phyloP scores from a whole-genome alignment of 345 rosid species.

The Dovyalis caffra region DNA sequence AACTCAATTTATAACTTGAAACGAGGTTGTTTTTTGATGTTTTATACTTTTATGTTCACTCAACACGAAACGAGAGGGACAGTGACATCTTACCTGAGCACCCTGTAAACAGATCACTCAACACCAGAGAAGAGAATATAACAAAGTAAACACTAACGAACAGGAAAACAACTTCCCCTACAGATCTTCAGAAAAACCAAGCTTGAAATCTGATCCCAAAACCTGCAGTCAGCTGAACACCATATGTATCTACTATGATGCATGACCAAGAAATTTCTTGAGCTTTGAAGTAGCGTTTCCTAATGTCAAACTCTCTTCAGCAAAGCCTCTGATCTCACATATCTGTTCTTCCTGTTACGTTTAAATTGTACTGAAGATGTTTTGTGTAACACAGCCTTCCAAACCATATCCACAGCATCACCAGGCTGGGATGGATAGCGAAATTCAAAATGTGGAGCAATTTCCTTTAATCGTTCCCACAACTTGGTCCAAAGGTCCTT shows the following conservation, averaged over 20 bases:
- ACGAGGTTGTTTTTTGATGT: neutral
- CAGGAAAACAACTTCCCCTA: slow-evolving; percentile 8
- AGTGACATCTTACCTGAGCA: neutral
- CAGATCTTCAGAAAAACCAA: slow-evolving; percentile 7
- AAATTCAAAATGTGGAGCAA: slow-evolving; percentile 58
- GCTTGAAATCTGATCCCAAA: neutral
- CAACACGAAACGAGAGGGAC: neutral
- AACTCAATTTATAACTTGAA: neutral
- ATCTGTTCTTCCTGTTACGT: slow-evolving; percentile 57
- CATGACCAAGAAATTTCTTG: neutral
- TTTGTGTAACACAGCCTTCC: slow-evolving; percentile 70
- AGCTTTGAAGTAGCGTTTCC: neutral
- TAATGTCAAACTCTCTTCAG: slow-evolving; percentile 8
- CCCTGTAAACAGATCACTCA: neutral
- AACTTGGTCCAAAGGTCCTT: slow-evolving; percentile 62
- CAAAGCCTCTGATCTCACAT: slow-evolving; percentile 40
- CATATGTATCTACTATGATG: neutral
- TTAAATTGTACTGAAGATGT: slow-evolving; percentile 39
- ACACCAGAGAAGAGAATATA: too few relatives aligned
- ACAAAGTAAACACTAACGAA: neutral
- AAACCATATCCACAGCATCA: slow-evolving; percentile 91
- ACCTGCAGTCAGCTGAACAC: neutral
- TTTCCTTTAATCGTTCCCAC: slow-evolving; percentile 68
- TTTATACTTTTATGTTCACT: neutral
- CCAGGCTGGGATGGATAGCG: slow-evolving; percentile 64